Evolutionary conservation across 2,329 filamentous ascomycete genomes (phyloP).

Genomic region (Colletotrichum lindemuthianum): DNA sequence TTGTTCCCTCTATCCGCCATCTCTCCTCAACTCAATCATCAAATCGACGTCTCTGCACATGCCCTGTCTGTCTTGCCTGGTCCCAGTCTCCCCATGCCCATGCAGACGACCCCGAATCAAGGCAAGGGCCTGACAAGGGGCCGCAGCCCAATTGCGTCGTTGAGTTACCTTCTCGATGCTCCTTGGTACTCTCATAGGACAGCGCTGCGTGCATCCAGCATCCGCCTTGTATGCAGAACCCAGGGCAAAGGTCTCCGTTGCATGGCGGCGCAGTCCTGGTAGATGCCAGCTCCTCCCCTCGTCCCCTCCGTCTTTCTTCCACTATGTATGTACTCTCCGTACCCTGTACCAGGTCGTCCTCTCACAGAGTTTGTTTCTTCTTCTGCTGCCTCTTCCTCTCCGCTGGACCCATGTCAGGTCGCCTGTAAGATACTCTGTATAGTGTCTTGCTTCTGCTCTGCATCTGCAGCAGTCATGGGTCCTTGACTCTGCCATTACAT

Average conservation of each 20-base stretch:
- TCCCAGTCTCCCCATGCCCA: conserved; percentile 16
- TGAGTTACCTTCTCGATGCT: conserved; percentile 18
- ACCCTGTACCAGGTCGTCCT: conserved; percentile 17
- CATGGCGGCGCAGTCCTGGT: conserved; percentile 55
- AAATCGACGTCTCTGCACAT: neutral
- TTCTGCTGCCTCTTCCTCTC: conserved; percentile 16
- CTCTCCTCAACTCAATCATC: conserved; percentile 11
- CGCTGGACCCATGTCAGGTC: conserved; percentile 1
- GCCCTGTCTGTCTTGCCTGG: neutral
- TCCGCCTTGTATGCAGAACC: conserved; percentile 42
- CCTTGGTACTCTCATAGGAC: conserved; percentile 44
- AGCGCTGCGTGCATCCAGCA: neutral
- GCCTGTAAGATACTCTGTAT: too few relatives aligned
- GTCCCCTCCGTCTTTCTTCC: conserved; percentile 8
- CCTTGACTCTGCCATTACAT: neutral
- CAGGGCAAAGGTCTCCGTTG: conserved; percentile 43
- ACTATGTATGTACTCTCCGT: conserved; percentile 16
- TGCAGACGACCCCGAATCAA: conserved; percentile 34
- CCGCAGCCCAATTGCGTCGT: conserved; percentile 48
- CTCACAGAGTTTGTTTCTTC: conserved; percentile 14
- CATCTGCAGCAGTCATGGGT: conserved; percentile 13
- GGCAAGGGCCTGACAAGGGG: conserved; percentile 39
- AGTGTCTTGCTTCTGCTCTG: conserved; percentile 23
- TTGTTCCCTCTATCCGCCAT: conserved; percentile 3
- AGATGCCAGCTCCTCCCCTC: too few relatives aligned